phyloP scores from a whole-genome alignment of 2,329 filamentous ascomycete species.

The Cadophora malorum region DNA sequence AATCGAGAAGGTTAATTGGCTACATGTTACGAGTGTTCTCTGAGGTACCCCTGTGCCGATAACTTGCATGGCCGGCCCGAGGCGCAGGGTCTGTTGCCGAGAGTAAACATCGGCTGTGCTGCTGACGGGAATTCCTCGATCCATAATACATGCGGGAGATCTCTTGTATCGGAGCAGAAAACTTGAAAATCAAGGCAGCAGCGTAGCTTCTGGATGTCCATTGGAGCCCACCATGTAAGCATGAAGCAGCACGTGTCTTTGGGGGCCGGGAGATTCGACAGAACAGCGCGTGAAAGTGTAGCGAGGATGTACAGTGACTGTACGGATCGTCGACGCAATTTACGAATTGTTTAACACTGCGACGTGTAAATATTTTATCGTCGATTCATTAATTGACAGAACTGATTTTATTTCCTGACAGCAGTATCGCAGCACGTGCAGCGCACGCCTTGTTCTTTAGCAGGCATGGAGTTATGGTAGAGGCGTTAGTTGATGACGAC shows the following conservation, averaged over 20 bases:
- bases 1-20: neutral
- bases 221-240: constrained; percentile 3
- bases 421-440: neutral
- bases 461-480: no score
- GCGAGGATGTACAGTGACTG: neutral
- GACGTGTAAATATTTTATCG: neutral
- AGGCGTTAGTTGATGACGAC: no score
- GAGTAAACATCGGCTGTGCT: neutral
- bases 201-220: neutral
- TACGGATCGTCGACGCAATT: neutral
- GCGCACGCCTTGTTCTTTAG: no score
- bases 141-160: neutral
- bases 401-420: neutral
- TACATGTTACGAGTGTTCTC: neutral
- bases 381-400: neutral
- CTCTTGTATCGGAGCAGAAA: neutral
- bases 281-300: neutral
- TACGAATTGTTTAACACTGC: neutral
- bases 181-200: neutral
- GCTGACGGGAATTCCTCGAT: neutral
- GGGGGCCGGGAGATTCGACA: neutral
- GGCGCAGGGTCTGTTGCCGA: neutral
- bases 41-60: neutral
- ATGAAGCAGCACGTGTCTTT: neutral
- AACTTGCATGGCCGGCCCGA: constrained; percentile 5